phyloP scores from a whole-genome alignment of 2,329 filamentous ascomycete genomes.

The Grosmannia huntii region DNA sequence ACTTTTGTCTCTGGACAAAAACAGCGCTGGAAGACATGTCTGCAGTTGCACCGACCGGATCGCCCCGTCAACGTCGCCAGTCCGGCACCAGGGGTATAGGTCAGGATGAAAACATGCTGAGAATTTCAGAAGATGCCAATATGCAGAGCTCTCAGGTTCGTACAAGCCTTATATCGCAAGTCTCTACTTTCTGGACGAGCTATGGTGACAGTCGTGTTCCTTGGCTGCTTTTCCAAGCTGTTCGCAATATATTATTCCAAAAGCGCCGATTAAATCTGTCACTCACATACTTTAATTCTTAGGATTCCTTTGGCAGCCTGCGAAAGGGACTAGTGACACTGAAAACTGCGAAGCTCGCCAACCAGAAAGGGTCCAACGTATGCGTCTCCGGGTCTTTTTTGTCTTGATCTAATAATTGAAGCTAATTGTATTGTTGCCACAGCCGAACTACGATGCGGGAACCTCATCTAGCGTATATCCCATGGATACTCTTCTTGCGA shows the following conservation, averaged over 20 bases:
- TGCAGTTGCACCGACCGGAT: conserved; percentile 25
- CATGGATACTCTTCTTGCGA: conserved; percentile 62
- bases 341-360: conserved; percentile 40
- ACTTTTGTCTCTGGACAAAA: not conserved
- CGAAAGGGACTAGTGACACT: conserved; percentile 36
- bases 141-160: conserved; percentile 20
- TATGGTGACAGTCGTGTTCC: not conserved
- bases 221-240: not conserved
- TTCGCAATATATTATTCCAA: not conserved
- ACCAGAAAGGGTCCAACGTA: conserved; percentile 43
- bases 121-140: conserved; percentile 23
- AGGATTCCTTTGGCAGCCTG: conserved; percentile 11
- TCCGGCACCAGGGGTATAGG: conserved; percentile 19
- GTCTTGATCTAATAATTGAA: not conserved
- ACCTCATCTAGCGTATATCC: conserved; percentile 29
- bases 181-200: not conserved
- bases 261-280: not conserved
- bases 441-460: conserved; percentile 31
- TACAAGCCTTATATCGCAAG: not conserved
- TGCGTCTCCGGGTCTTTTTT: conserved; percentile 1
- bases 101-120: conserved; percentile 24
- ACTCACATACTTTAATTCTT: not conserved
- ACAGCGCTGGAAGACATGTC: conserved; percentile 23
- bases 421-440: conserved; percentile 22
- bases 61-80: conserved; percentile 25